A percentile compares a stretch with the other conserved stretches of the same genome.
Evolutionary conservation across 2,329 filamentous ascomycete genomes (phyloP).

Genomic region (Neonectria ditissima): DNA sequence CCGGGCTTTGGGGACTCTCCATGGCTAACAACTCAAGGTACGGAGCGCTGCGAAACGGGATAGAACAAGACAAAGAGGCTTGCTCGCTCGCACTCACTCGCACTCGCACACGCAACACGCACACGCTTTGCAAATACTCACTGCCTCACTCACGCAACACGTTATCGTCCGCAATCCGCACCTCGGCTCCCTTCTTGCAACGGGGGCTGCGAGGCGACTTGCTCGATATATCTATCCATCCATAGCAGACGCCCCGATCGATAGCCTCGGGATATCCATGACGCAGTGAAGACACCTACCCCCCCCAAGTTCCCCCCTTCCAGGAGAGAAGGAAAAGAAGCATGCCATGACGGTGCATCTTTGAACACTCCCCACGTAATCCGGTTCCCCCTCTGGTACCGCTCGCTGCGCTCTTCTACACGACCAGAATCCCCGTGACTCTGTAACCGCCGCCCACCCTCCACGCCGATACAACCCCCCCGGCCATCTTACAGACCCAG

Average conservation of each 20-base stretch:
- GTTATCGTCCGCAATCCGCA: not conserved
- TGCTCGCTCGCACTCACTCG: not conserved
- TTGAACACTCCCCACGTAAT: not conserved
- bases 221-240: not conserved
- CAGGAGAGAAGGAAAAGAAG: not conserved
- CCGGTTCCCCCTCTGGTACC: not conserved
- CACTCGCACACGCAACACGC: not conserved
- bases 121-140: not conserved
- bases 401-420: not conserved
- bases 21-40: constrained; percentile 15
- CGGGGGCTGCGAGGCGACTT: not conserved
- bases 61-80: constrained; percentile 2
- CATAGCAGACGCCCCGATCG: not conserved
- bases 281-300: not conserved
- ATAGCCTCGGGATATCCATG: not conserved
- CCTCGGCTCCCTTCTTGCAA: not conserved
- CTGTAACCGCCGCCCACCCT: constrained; percentile 1
- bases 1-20: not conserved
- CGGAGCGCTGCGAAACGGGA: constrained; percentile 14
- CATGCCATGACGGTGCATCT: not conserved
- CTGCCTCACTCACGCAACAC: not conserved
- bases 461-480: constrained; percentile 4
- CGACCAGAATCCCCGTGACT: not conserved
- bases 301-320: not conserved
- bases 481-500: constrained; percentile 8